Percentiles rank a stretch among this genome's conserved stretches.
Evolutionary conservation across 192 early-diverging fungal species (phyloP).

Genomic region (Obelidium mucronatum): DNA sequence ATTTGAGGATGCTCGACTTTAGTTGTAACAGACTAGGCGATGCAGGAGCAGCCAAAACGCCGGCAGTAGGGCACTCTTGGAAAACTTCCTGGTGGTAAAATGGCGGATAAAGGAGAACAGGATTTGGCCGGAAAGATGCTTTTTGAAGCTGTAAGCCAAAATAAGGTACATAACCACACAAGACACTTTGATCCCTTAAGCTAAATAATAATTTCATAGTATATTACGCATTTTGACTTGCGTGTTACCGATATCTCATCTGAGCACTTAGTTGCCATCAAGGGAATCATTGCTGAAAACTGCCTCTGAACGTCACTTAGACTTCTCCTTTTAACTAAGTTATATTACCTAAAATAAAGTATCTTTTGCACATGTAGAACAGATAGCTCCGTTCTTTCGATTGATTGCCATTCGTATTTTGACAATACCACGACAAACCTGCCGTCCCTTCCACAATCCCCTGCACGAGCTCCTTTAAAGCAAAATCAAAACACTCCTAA

Average conservation of each 20-base stretch:
- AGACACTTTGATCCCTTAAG: constrained; percentile 1
- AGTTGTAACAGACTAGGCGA: constrained; percentile 58
- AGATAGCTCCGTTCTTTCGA: background rate
- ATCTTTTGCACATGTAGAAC: background rate
- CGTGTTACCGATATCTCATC: constrained; percentile 53
- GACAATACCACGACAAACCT: background rate
- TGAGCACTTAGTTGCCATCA: constrained; percentile 58
- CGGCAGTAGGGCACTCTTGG: background rate
- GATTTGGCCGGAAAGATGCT: constrained; percentile 56
- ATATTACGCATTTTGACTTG: constrained; percentile 57
- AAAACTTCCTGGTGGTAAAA: background rate
- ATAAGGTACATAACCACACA: constrained; percentile 50
- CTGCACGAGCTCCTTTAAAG: background rate
- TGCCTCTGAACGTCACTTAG: background rate
- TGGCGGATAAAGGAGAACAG: constrained; percentile 15
- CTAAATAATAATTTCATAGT: constrained; percentile 40
- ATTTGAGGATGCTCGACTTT: constrained; percentile 46
- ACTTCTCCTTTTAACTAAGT: background rate
- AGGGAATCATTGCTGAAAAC: constrained; percentile 59
- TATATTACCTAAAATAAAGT: too few relatives aligned
- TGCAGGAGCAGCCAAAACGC: background rate
- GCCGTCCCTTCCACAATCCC: background rate
- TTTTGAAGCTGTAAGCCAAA: constrained; percentile 62
- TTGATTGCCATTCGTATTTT: background rate
- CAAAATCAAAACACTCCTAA: background rate